Evolutionary conservation across 306 rosid species (phyloP).

Genomic region (Lithocarpus polystachyus): DNA sequence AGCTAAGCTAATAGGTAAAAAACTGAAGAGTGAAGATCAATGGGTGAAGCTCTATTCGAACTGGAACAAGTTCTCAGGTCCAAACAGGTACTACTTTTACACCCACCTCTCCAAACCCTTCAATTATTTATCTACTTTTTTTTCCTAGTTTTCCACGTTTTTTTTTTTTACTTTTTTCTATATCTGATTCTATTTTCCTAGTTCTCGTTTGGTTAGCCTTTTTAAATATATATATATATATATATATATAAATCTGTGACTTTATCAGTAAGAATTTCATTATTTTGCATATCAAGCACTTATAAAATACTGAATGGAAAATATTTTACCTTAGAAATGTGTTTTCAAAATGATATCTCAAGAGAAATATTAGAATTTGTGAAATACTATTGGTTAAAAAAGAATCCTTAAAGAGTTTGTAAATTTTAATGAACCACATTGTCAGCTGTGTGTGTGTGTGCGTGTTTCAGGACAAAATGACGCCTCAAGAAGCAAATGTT

Average conservation of each 20-base stretch:
- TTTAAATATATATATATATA: too few species aligned
- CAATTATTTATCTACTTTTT: neutral
- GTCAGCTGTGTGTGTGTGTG: neutral
- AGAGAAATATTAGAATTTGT: neutral
- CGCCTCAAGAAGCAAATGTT: constrained; percentile 41
- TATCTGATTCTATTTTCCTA: too few species aligned
- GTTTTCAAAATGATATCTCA: neutral
- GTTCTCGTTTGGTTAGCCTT: too few species aligned
- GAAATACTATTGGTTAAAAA: neutral
- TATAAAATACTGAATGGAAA: too few species aligned
- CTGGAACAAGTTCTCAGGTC: constrained; percentile 38
- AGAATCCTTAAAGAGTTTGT: neutral
- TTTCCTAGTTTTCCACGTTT: neutral
- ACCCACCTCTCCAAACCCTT: neutral
- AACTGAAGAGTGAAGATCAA: neutral
- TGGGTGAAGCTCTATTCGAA: constrained; percentile 41
- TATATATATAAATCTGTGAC: too few species aligned
- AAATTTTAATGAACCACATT: neutral
- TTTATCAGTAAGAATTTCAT: too few species aligned
- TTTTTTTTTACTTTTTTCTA: neutral
- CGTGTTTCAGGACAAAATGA: constrained; percentile 33
- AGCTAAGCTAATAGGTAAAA: neutral
- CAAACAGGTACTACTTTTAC: constrained; percentile 31
- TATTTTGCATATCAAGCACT: too few species aligned
- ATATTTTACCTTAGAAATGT: neutral